Conservation (phyloP, 805 yeast species). For the Zygoascus tannicola region DNA sequence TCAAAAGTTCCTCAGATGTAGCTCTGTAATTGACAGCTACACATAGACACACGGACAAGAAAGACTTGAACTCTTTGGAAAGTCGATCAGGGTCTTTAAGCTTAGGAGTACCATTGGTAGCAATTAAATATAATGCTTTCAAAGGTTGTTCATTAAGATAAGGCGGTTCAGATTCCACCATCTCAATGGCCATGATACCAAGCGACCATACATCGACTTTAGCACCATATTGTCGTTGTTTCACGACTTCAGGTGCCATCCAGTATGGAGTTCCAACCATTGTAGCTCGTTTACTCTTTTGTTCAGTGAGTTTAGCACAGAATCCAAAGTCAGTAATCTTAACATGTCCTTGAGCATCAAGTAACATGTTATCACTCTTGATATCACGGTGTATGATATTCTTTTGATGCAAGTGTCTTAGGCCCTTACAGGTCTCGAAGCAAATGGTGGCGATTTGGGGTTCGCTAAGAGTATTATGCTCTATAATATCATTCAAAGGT, state of each 20-base stretch:
- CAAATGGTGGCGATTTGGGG: slow-evolving; percentile 94
- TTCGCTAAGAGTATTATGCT: slow-evolving; percentile 82
- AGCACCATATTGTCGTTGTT: slow-evolving; percentile 70
- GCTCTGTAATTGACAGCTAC: slow-evolving; percentile 79
- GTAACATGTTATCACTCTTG: slow-evolving; percentile 84
- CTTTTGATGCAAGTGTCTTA: slow-evolving; percentile 78
- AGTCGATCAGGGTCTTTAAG: slow-evolving; percentile 80
- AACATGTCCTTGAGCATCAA: slow-evolving; percentile 77
- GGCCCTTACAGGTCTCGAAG: slow-evolving; percentile 79
- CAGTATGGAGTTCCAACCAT: slow-evolving; percentile 90
- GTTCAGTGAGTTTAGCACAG: slow-evolving; percentile 86
- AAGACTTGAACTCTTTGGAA: slow-evolving; percentile 53
- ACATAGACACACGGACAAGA: slow-evolving; percentile 68
- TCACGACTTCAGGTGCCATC: slow-evolving; percentile 87
- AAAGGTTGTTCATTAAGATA: slow-evolving; percentile 72
- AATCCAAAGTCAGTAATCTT: slow-evolving; percentile 94
- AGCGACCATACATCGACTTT: slow-evolving; percentile 78
- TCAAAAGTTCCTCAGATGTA: slow-evolving; percentile 61
- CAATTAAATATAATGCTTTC: slow-evolving; percentile 65
- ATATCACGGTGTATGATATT: slow-evolving; percentile 95
- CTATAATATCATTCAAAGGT: slow-evolving; percentile 87
- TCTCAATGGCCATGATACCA: slow-evolving; percentile 79
- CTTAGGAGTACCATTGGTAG: slow-evolving; percentile 75
- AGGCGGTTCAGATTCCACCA: slow-evolving; percentile 84
- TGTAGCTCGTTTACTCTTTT: slow-evolving; percentile 81